These are phyloP conservation scores for Canna indica DNA, from an alignment of 176 grass and related monocot species.

Conservation along the genomic window DNA sequence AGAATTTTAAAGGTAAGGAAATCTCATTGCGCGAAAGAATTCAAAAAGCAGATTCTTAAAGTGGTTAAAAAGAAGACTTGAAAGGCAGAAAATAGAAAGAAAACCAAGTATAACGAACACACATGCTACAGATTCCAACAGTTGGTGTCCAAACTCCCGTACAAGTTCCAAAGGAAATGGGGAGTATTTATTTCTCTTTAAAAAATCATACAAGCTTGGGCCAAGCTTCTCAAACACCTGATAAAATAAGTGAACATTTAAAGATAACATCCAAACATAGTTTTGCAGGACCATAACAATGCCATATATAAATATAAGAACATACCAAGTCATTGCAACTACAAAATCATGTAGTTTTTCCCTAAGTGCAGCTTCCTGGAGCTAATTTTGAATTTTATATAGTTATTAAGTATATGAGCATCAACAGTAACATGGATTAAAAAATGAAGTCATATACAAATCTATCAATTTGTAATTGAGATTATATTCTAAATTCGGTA, in stretches of 20 bases:
- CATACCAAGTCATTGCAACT: not conserved
- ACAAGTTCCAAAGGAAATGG: constrained; percentile 99
- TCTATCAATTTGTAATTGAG: not conserved
- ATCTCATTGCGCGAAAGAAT: not conserved
- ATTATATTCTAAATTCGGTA: not conserved
- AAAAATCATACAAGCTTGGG: constrained; percentile 99
- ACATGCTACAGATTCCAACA: constrained; percentile 99
- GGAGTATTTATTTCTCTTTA: constrained; percentile 99
- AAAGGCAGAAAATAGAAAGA: constrained; percentile 44
- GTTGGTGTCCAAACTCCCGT: constrained; percentile 97
- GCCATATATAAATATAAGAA: not conserved
- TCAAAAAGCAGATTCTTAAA: constrained; percentile 12
- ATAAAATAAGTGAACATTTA: constrained; percentile 76
- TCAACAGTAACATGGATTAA: not conserved
- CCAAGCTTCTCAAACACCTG: constrained; percentile 99
- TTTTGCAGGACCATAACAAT: constrained; percentile 7
- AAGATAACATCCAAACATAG: constrained; percentile 53
- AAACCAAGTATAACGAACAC: constrained; percentile 54
- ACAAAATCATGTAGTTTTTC: not conserved
- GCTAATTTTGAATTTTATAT: not conserved
- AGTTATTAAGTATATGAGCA: not conserved
- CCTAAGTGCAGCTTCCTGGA: not conserved
- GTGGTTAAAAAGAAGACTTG: constrained; percentile 33
- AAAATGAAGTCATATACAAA: not conserved
- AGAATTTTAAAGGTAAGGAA: constrained; percentile 34